Conservation (phyloP, 192 early-diverging fungal genomes). For the Linnemannia zychae region DNA sequence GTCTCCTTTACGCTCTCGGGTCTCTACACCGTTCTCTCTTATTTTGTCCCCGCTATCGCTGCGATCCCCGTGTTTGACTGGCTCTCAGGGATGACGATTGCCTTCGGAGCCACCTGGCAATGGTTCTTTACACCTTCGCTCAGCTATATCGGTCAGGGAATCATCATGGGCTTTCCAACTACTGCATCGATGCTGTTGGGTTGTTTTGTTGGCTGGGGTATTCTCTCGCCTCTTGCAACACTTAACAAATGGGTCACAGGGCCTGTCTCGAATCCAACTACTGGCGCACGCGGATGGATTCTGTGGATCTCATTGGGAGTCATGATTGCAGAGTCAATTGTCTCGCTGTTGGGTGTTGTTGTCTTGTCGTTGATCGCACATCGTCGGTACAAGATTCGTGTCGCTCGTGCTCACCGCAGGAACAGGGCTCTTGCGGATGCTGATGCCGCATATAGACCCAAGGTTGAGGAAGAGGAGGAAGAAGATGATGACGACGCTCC, state of each 20-base stretch:
- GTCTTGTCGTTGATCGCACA: conserved; percentile 57
- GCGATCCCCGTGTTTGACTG: conserved; percentile 72
- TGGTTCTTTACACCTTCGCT: conserved; percentile 82
- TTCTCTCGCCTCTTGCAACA: conserved; percentile 78
- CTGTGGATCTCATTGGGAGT: conserved; percentile 84
- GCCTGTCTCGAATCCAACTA: conserved; percentile 76
- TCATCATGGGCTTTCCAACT: conserved; percentile 87
- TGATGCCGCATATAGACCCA: neutral
- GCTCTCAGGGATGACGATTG: conserved; percentile 61
- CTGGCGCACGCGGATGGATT: conserved; percentile 81
- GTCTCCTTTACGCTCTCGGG: conserved; percentile 74
- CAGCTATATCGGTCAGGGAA: conserved; percentile 83
- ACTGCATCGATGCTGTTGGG: conserved; percentile 80
- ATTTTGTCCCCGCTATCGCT: conserved; percentile 70
- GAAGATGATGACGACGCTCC: conserved; percentile 61
- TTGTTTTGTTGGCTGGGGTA: conserved; percentile 79
- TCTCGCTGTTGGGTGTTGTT: conserved; percentile 70
- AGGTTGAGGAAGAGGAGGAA: conserved; percentile 42
- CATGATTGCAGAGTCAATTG: conserved; percentile 81
- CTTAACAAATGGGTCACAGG: conserved; percentile 81
- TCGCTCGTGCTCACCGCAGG: conserved; percentile 21
- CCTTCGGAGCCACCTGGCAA: conserved; percentile 69
- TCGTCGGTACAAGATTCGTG: conserved; percentile 26
- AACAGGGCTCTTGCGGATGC: conserved; percentile 8
- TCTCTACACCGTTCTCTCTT: conserved; percentile 72